Evolutionary conservation across 257 asterid genomes (phyloP), one percentile per base, ranked within the genome.

Genomic region (Hygrophila difformis): DNA sequence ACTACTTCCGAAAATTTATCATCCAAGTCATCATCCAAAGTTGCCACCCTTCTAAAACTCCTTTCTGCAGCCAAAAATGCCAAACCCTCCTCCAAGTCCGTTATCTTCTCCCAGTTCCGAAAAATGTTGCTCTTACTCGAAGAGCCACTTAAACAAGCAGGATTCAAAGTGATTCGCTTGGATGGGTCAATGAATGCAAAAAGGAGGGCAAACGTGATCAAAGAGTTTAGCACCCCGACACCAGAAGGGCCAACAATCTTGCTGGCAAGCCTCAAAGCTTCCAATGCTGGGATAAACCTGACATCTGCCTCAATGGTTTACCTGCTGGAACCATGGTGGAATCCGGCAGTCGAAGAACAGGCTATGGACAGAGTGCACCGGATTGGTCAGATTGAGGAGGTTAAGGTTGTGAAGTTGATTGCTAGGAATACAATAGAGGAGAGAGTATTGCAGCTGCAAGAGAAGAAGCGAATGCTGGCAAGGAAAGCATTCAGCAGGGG

Each of bases 241-340:
- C 86, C 86, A 0, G 68, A 59, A 1, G 93, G 93, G 22, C 82
- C 98, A 12, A 82, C 84, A 8, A 62, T 89, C 53, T 61, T 89
- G 66, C 93, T 89, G 23, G 98, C 96, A 0, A 89, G 92, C 53
- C 57, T 89, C 2, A 82, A 78, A 63, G 94, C 98, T 34, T 77
- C 86, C 13, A 77, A 82, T 39, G 81, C 71, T 0, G 96, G 98
- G 52, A 80, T 85, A 55, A 82, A 85, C 57, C 86, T 89, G 5
- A 72, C 94, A 5, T 79, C 75, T 22, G 98, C 96, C 8, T 77
- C 96, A 3, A 72, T 73, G 9, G 98, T 85, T 8, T 89, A 79
- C 53, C 56, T 89, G 54, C 8, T 89, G 50, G 98, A 89, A 48
- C 98, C 98, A 1, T 89, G 98, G 98, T 89, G 98, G 98, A 89